A percentile compares a stretch with the other conserved stretches of the same genome.
phyloP scores from a whole-genome alignment of 192 early-diverging fungal species.

The Coemansia brasiliensis region DNA sequence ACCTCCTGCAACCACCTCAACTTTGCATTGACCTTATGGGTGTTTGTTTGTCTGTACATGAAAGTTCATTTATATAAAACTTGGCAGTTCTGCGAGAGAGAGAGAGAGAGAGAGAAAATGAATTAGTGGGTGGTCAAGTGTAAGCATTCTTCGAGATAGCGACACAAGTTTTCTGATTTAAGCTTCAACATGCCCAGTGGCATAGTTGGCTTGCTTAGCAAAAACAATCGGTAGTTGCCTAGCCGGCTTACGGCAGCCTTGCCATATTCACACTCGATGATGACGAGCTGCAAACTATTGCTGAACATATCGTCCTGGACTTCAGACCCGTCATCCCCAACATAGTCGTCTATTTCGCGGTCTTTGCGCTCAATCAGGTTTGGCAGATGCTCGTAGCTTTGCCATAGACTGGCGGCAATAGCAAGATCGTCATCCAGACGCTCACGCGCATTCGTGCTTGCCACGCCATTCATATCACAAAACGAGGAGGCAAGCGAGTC shows the following conservation, averaged over 20 bases:
- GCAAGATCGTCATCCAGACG: slow-evolving; percentile 49
- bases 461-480: slow-evolving; percentile 17
- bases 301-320: slow-evolving; percentile 18
- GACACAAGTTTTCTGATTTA: slow-evolving; percentile 29
- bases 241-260: slow-evolving; percentile 30
- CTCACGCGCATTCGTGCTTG: slow-evolving; percentile 18
- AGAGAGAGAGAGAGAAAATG: no score
- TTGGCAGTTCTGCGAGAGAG: no score
- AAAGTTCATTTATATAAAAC: no score
- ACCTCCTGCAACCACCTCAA: neutral
- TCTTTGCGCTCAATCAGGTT: slow-evolving; percentile 38
- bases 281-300: slow-evolving; percentile 37
- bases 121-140: neutral
- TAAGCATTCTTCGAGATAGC: slow-evolving; percentile 33
- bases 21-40: no score
- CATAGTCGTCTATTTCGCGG: slow-evolving; percentile 28
- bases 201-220: slow-evolving; percentile 23
- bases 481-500: slow-evolving; percentile 24
- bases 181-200: slow-evolving; percentile 46
- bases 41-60: no score
- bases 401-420: slow-evolving; percentile 46
- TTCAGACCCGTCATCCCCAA: slow-evolving; percentile 29
- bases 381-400: slow-evolving; percentile 40
- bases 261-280: slow-evolving; percentile 45
- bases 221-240: slow-evolving; percentile 37